phyloP scores from a whole-genome alignment of 441 rosid species.

The Eruca vesicaria region DNA sequence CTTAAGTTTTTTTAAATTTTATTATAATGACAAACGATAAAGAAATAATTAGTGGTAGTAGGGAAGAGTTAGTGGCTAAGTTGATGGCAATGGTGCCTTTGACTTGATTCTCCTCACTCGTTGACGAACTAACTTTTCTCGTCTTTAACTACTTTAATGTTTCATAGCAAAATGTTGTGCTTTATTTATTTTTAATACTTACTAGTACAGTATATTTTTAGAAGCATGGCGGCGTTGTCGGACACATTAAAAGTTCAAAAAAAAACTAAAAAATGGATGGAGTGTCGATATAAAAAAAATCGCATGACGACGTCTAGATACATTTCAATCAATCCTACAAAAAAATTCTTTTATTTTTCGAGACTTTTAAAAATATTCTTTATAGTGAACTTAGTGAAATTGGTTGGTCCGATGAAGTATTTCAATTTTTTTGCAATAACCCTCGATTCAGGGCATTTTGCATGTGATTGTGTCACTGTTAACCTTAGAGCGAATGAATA shows the following conservation, averaged over 20 bases:
- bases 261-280: neutral
- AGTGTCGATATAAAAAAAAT: constrained; percentile 7
- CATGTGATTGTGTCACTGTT: neutral
- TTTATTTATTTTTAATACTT: too few relatives aligned
- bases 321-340: neutral
- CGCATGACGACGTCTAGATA: constrained; percentile 10
- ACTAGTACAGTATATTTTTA: neutral
- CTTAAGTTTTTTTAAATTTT: neutral
- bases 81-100: constrained; percentile 33
- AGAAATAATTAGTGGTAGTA: constrained; percentile 29
- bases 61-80: constrained; percentile 32
- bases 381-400: neutral
- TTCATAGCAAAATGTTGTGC: neutral
- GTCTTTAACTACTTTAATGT: neutral
- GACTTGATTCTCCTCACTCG: constrained; percentile 29
- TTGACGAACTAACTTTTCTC: constrained; percentile 16
- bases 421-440: neutral
- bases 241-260: constrained; percentile 9
- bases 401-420: neutral
- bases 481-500: neutral
- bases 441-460: neutral
- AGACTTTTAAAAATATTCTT: neutral
- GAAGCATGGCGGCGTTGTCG: constrained; percentile 31
- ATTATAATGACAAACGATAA: constrained; percentile 18
- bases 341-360: neutral